phyloP scores from a whole-genome alignment of 805 yeast genomes.

The Saccharomyces eubayanus region DNA sequence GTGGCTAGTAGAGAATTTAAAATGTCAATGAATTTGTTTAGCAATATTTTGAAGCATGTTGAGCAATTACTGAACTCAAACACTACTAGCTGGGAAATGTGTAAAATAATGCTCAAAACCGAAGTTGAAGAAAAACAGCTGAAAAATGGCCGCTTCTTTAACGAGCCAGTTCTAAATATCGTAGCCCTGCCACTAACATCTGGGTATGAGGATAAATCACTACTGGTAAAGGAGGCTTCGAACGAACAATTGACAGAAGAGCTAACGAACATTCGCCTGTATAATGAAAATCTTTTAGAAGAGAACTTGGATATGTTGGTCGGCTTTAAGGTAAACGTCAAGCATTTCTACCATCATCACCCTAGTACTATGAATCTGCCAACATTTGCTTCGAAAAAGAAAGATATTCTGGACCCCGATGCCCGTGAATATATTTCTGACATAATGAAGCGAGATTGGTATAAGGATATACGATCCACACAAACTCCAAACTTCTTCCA shows the following conservation, averaged over 20 bases:
- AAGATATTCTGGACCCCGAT: conserved; percentile 28
- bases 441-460: conserved; percentile 26
- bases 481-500: conserved; percentile 24
- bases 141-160: conserved; percentile 3
- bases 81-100: conserved; percentile 14
- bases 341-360: conserved; percentile 33
- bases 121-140: conserved; percentile 1
- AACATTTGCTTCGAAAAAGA: conserved; percentile 13
- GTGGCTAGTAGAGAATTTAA: conserved; percentile 65
- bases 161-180: conserved; percentile 27
- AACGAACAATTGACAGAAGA: conserved; percentile 8
- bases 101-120: conserved; percentile 20
- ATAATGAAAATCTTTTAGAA: conserved; percentile 14
- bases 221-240: conserved; percentile 7
- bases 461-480: conserved; percentile 10
- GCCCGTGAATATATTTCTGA: conserved; percentile 40
- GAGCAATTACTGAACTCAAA: conserved; percentile 25
- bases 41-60: conserved; percentile 33
- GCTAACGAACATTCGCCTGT: conserved; percentile 10
- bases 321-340: conserved; percentile 34
- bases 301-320: conserved; percentile 13
- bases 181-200: conserved; percentile 30
- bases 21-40: conserved; percentile 46
- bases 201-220: conserved; percentile 19
- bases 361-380: conserved; percentile 16